phyloP scores from a whole-genome alignment of 805 yeast genomes.

The Saturnispora saitoi region DNA sequence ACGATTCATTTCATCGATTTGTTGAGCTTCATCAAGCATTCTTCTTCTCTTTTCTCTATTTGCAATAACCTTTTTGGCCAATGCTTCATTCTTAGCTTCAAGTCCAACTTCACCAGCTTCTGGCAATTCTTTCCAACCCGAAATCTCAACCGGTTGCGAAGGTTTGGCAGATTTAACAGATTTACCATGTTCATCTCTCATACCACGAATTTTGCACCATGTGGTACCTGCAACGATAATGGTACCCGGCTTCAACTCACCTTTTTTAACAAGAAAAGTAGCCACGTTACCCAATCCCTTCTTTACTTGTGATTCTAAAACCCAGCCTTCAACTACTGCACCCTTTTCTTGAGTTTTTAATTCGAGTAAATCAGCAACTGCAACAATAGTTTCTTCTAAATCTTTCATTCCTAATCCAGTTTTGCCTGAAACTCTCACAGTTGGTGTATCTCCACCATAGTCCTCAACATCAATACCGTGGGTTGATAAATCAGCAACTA shows the following conservation, averaged over 20 bases:
- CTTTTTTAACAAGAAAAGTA: conserved; percentile 74
- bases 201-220: conserved; percentile 72
- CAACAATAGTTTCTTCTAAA: conserved; percentile 79
- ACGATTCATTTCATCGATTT: conserved; percentile 64
- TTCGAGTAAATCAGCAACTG: conserved; percentile 78
- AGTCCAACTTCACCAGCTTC: conserved; percentile 81
- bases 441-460: conserved; percentile 92
- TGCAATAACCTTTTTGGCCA: conserved; percentile 65
- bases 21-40: conserved; percentile 48
- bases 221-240: conserved; percentile 81
- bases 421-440: conserved; percentile 78
- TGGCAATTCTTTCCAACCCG: conserved; percentile 93
- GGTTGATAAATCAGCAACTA: conserved; percentile 65
- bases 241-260: conserved; percentile 61
- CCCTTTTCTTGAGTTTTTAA: conserved; percentile 51
- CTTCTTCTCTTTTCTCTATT: conserved; percentile 51
- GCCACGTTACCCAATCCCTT: conserved; percentile 82
- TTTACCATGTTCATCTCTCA: conserved; percentile 68
- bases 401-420: conserved; percentile 87
- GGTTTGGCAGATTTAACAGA: conserved; percentile 64
- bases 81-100: conserved; percentile 64
- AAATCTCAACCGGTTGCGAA: conserved; percentile 79
- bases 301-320: conserved; percentile 75
- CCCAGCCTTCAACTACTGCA: conserved; percentile 71
- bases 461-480: conserved; percentile 82